Evolutionary conservation across 441 rosid species (phyloP).

Genomic region (Arabidopsis hybrid): DNA sequence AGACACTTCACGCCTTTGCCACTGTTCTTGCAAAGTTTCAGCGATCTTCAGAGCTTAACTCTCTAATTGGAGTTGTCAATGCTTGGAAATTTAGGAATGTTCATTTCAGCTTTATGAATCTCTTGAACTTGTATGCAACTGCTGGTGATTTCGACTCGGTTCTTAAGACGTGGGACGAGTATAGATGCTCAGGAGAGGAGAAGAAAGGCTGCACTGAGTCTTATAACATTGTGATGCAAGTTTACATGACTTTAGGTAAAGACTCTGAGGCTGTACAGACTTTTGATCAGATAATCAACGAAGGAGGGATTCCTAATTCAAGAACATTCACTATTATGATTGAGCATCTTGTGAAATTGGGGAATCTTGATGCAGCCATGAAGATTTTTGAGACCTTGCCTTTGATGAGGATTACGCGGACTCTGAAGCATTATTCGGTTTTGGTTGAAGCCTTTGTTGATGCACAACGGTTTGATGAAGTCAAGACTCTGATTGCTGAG

Average conservation of each 20-base stretch:
- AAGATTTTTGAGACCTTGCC: conserved; percentile 72
- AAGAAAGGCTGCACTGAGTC: conserved; percentile 67
- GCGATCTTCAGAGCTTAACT: conserved; percentile 55
- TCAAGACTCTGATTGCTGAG: conserved; percentile 62
- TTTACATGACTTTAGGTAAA: conserved; percentile 54
- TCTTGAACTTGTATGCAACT: conserved; percentile 68
- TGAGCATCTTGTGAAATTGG: conserved; percentile 67
- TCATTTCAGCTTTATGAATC: conserved; percentile 72
- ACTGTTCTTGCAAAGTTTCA: conserved; percentile 71
- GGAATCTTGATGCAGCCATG: conserved; percentile 69
- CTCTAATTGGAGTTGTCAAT: conserved; percentile 55
- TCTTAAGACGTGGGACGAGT: conserved; percentile 65
- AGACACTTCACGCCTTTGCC: conserved; percentile 70
- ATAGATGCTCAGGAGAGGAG: conserved; percentile 50
- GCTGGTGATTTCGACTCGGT: conserved; percentile 63
- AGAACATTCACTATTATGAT: conserved; percentile 83
- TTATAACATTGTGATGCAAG: conserved; percentile 67
- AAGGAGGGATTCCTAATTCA: conserved; percentile 83
- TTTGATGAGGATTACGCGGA: conserved; percentile 78
- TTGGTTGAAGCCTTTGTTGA: conserved; percentile 63
- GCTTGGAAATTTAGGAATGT: conserved; percentile 54
- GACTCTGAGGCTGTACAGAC: conserved; percentile 58
- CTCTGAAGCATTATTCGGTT: conserved; percentile 68
- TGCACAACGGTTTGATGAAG: conserved; percentile 56
- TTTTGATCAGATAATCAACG: conserved; percentile 61